A percentile compares a stretch with the other conserved stretches of the same genome.
phyloP scores from a whole-genome alignment of 352 stramenopile species.

The Globisporangium spiculum region DNA sequence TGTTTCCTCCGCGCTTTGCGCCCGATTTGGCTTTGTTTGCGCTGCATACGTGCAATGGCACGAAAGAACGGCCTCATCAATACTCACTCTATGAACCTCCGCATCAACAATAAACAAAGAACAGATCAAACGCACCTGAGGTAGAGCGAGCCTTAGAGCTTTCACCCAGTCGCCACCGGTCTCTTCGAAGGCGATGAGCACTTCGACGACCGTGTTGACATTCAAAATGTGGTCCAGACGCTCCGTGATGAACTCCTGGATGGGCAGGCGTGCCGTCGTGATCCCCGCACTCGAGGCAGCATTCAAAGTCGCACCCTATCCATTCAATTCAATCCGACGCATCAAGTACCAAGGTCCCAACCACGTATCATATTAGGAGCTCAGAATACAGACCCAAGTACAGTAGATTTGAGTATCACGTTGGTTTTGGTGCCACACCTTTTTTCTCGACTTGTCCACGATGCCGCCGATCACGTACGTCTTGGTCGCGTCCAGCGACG shows the following conservation, averaged over 20 bases:
- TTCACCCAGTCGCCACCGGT: conserved; percentile 42
- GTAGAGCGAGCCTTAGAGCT: conserved; percentile 44
- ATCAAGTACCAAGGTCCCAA: not conserved
- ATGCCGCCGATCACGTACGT: conserved; percentile 83
- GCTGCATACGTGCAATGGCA: conserved; percentile 12
- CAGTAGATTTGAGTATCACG: not conserved
- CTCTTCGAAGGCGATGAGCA: conserved; percentile 56
- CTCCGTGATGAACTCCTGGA: conserved; percentile 68
- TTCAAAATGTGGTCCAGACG: conserved; percentile 79
- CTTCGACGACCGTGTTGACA: conserved; percentile 74
- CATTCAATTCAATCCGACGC: not conserved
- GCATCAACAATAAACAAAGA: no score
- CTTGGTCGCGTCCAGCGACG: conserved; percentile 54
- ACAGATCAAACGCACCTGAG: conserved; percentile 35
- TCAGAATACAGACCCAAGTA: not conserved
- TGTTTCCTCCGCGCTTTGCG: conserved; percentile 31
- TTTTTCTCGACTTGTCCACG: conserved; percentile 76
- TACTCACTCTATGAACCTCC: not conserved
- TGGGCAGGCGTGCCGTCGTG: conserved; percentile 57
- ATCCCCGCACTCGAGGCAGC: conserved; percentile 48
- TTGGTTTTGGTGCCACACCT: conserved; percentile 24
- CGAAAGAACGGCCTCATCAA: not conserved
- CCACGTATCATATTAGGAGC: not conserved
- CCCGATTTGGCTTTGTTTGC: conserved; percentile 39
- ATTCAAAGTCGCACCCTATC: conserved; percentile 49